A percentile compares a stretch with the other conserved stretches of the same genome.
Evolutionary conservation across 2,329 filamentous ascomycete genomes (phyloP).

Genomic region (Lachnellula occidentalis): DNA sequence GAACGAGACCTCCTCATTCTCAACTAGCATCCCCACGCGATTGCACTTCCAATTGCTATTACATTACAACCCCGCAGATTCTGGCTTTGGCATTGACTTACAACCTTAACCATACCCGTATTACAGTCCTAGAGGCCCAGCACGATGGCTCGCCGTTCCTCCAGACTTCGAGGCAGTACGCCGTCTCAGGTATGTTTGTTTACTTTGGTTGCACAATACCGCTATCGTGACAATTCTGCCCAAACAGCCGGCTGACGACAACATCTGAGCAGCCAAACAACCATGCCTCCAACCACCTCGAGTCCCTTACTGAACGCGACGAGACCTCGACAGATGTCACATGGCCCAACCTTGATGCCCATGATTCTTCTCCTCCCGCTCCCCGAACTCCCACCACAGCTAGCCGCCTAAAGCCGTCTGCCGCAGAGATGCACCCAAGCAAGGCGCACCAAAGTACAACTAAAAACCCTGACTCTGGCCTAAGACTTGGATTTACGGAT

Average conservation of each 20-base stretch:
- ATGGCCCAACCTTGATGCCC: conserved; percentile 19
- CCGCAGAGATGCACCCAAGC: conserved; percentile 87
- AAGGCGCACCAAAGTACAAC: conserved; percentile 70
- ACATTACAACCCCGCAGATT: neutral
- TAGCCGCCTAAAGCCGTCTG: conserved; percentile 62
- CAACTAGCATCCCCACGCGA: neutral
- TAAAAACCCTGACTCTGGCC: conserved; percentile 70
- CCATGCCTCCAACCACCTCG: conserved; percentile 20
- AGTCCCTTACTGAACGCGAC: conserved; percentile 28
- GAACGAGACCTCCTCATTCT: conserved; percentile 38
- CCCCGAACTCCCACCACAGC: conserved; percentile 56
- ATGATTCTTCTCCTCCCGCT: conserved; percentile 22
- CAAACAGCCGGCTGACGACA: neutral
- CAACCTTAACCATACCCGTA: neutral
- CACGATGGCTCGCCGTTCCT: conserved; percentile 25
- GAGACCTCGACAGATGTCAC: conserved; percentile 19
- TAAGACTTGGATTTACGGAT: conserved; percentile 76
- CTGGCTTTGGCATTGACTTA: neutral
- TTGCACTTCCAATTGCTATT: too few species aligned
- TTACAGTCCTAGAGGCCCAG: neutral
- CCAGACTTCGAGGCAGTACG: conserved; percentile 28
- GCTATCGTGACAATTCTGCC: neutral
- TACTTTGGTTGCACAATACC: neutral
- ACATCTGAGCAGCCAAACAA: conserved; percentile 7
- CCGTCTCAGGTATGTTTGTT: conserved; percentile 25